Evolutionary conservation across 345 rosid species (phyloP), one percentile per base, ranked within the genome.

Genomic region (Lepidium aucheri): DNA sequence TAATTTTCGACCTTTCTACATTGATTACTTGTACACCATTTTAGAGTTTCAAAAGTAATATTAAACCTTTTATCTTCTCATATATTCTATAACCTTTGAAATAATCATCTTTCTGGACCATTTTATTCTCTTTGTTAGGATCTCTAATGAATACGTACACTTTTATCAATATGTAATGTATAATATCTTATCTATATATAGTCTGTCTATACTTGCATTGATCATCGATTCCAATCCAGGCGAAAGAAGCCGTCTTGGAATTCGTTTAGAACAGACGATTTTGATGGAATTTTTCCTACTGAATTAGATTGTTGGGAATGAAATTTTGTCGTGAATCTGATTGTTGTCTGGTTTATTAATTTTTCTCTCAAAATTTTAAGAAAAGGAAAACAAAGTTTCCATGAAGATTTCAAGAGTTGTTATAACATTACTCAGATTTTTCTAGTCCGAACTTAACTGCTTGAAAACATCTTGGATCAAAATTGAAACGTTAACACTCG

Each of bases 11-110:
- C 77, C 86, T 6, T 65, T 82, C 62, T 70, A 79, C 60, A 33
- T 84, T 4, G 96, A 89, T 71, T 51, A 83, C 69, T 92, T 84
- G 80, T 80, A 76, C 78, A 81, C 91, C 4, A 53, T 87, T 74
- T 77, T 92, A 10, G 96, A 89, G 78, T 89, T 92, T 69, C 90
- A 81, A 26, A 26, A 92, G 79, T 91, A 67, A 72, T 58, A 14
- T 10, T 15, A 1, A 66, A 34, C 32, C 11, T n/a, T 9, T 17
- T 46, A 4, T 38, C 63, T 39, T n/a, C 8, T 38, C 0, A 14
- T 10, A 16, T 38, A n/a, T 28, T 20, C 16, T 20, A 22, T 42
- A 60, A 22, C 39, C 36, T 52, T 42, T 0, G 9, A 52, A 53
- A 43, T 70, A 24, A 15, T n/a, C 14, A 34, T 42, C n/a, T 20